Evolutionary conservation across 1,284 basidiomycete genomes (phyloP), one percentile per base, ranked within the genome.

Genomic region (Ustilago crameri): DNA sequence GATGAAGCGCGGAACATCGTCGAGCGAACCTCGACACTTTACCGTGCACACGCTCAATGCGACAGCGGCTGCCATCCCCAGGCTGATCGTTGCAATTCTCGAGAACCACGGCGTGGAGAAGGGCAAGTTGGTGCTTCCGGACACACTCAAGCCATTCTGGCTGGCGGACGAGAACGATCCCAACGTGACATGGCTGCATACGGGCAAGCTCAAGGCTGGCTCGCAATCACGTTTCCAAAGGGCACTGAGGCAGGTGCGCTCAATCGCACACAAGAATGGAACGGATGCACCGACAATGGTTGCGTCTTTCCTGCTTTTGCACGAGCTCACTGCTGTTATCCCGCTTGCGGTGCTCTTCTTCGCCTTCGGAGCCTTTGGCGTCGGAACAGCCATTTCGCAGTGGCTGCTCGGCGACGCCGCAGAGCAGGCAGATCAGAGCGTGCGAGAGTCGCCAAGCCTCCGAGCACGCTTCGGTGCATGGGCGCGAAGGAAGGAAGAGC

Each of bases 301-400:
- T 4, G 75, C 91, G 35, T 92, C 93, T 0, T 95, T 96, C 78
- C 88, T 88, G 2, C 85, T 95, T 50, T 86, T 97, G 9, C 94
- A 96, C 82, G 94, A 97, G 82, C 75, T 93, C 15, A 95, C 93
- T 0, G 93, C 93, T 0, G 79, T 95, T 54, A 85, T 90, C 0
- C 93, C 93, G 1, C 85, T 95, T 27, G 86, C 90, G 3, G 86
- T 88, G 22, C 82, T 93, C 40, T 96, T 94, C 83, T 92, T 89
- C 75, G 85, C 87, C 0, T 89, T 93, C 15, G 86, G 89, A 17
- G 83, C 87, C 2, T 74, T 92, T 0, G 92, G 91, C 0, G 84
- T 91, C 1, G 94, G 94, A 0, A 89, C 90, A 50, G 84, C 84
- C 20, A 80, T 93, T 49, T 87, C 94, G 10, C 80, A 85, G 52